These are phyloP conservation scores for Anthoceros angustus DNA, from an alignment of 225 moss, liverwort and hornwort genomes.

Conservation along the genomic window DNA sequence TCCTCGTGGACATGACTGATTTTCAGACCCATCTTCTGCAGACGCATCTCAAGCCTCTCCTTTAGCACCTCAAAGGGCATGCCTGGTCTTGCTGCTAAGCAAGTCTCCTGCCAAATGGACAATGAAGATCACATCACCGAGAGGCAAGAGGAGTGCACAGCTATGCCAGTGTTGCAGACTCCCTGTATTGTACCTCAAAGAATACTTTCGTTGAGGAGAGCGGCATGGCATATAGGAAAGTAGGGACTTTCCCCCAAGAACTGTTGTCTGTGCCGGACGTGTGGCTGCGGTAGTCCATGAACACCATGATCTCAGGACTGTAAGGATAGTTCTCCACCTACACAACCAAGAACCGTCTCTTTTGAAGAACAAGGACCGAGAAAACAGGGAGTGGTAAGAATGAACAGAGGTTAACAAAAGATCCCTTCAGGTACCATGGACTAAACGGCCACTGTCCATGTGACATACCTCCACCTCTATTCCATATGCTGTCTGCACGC, in stretches of 20 bases:
- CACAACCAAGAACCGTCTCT: neutral
- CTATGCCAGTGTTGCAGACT: neutral
- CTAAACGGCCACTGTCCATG: too few species aligned
- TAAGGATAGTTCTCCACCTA: constrained; percentile 84
- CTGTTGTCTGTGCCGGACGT: constrained; percentile 39
- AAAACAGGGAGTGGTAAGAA: too few species aligned
- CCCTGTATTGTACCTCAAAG: constrained; percentile 53
- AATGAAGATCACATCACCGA: neutral
- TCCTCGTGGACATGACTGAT: constrained; percentile 62
- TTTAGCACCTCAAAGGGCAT: constrained; percentile 81
- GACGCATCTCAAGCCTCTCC: constrained; percentile 56
- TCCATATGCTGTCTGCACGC: constrained; percentile 95
- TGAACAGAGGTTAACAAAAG: too few species aligned
- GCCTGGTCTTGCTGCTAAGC: constrained; percentile 88
- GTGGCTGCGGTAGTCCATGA: constrained; percentile 97
- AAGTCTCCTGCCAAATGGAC: constrained; percentile 56
- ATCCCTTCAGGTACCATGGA: too few species aligned
- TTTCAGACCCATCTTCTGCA: constrained; percentile 78
- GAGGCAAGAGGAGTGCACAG: neutral
- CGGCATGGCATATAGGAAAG: constrained; percentile 94
- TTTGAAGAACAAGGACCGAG: too few species aligned
- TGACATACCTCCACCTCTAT: constrained; percentile 77
- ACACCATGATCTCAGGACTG: constrained; percentile 82
- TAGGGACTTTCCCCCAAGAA: constrained; percentile 46
- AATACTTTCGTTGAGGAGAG: constrained; percentile 61